Conservation (phyloP, 2,329 filamentous ascomycete species). For the Graphilbum ipis-grandicollis region DNA sequence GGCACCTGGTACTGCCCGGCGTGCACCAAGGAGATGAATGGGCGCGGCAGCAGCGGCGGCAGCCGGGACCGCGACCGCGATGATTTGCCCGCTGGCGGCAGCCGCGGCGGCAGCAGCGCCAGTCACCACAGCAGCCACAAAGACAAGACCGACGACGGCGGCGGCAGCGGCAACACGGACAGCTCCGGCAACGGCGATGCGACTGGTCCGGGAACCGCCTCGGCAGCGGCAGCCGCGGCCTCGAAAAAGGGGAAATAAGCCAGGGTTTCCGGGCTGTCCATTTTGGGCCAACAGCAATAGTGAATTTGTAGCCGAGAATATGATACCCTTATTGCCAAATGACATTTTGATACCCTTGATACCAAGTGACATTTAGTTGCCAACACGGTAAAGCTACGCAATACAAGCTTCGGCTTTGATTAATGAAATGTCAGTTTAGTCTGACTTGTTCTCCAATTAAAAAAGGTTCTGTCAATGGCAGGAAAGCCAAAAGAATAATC, state of each 20-base stretch:
- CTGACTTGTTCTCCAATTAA: too few species aligned
- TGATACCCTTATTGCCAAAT: too few species aligned
- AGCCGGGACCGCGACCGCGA: neutral
- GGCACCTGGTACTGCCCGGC: constrained; percentile 52
- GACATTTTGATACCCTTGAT: too few species aligned
- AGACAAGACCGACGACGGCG: neutral
- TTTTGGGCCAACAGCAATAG: too few species aligned
- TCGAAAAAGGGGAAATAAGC: constrained; percentile 7
- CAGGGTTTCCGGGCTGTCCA: neutral
- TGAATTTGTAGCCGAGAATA: too few species aligned
- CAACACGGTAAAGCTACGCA: too few species aligned
- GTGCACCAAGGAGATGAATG: constrained; percentile 33
- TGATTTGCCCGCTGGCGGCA: constrained; percentile 17
- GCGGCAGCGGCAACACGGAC: neutral
- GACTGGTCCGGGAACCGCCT: neutral
- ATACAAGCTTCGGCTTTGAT: too few species aligned
- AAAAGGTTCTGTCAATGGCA: too few species aligned
- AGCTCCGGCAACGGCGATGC: neutral
- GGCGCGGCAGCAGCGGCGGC: constrained; percentile 13
- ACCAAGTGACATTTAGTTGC: too few species aligned
- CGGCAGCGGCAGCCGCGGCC: neutral
- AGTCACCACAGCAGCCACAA: neutral
- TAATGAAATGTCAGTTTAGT: too few species aligned
- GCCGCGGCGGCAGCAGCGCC: constrained; percentile 14
- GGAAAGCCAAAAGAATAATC: neutral